Base-by-base conservation (phyloP, 192 early-diverging fungal genomes). In the Coemansia sp. region DNA sequence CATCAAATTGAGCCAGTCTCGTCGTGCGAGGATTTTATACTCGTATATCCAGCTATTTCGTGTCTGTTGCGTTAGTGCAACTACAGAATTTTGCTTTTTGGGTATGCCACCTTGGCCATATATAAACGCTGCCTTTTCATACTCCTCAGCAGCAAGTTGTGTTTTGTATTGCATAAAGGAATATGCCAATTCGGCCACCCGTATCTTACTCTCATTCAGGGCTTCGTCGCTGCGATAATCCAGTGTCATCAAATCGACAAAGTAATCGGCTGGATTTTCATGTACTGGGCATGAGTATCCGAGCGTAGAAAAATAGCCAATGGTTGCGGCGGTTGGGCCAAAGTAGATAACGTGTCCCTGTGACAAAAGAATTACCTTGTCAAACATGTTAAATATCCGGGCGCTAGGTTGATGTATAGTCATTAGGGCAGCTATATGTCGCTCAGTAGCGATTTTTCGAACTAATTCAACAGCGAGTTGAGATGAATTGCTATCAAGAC, bases 341-440 rank as follows among this genome's bases (percentile, higher is more conserved):
- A 80, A 86, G 66, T 88, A 93, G 31, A 92, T 79, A 0, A 84
- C 60, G 12, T 75, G 66, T 15, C 95, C 95, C 11, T 80, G 85
- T 27, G 89, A 81, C 24, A 95, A 64, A 15, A 96, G 64, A 41
- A 94, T 86, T 0, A 95, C 86, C 55, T 90, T 87, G 79, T 96
- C 93, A 79, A 97, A 96, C 40, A 90, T 77, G 39, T 87, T 84
- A 82, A 91, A 96, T 47, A 95, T 88, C 29, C 94, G 88, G 5
- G 90, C 91, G 24, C 90, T 87, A 8, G 96, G 96, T 73, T 97
- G 95, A 73, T 98, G 96, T 67, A 98, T 94, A 4, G 92, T 94
- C 76, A 94, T 90, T 16, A 98, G 73, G 10, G 94, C 87, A 2
- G 92, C 91, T 46, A 90, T 92, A 16, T 80, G 72, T 3, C 80